A percentile compares a stretch with the other conserved stretches of the same genome.
Evolutionary conservation across 1,284 basidiomycete species (phyloP).

Genomic region (Porogramme epimiltina): DNA sequence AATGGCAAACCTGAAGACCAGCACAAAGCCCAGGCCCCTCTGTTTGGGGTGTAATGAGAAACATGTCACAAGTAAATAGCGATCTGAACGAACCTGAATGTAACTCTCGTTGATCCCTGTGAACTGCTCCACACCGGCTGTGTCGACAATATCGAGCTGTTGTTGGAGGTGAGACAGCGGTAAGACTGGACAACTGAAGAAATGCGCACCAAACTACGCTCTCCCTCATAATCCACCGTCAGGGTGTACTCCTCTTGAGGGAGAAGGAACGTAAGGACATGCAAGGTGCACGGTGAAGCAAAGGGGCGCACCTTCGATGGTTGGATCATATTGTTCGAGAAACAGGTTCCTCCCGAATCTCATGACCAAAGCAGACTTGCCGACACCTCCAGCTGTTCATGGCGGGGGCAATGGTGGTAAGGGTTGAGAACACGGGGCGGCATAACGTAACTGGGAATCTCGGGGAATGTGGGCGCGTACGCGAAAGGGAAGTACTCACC

Average conservation of each 20-base stretch:
- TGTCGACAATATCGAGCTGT: slow-evolving; percentile 86
- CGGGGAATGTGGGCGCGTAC: slow-evolving; percentile 5
- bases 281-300: not conserved
- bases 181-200: not conserved
- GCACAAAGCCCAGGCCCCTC: slow-evolving; percentile 77
- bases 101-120: slow-evolving; percentile 78
- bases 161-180: slow-evolving; percentile 1
- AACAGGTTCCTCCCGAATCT: slow-evolving; percentile 77
- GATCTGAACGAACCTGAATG: slow-evolving; percentile 56
- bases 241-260: slow-evolving; percentile 69
- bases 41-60: slow-evolving; percentile 28
- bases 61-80: not conserved
- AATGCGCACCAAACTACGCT: slow-evolving; percentile 37
- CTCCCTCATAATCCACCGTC: slow-evolving; percentile 54
- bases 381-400: slow-evolving; percentile 73
- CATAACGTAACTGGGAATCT: too few relatives aligned
- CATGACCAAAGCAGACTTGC: slow-evolving; percentile 76
- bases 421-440: too few relatives aligned
- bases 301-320: slow-evolving; percentile 67
- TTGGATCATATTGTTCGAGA: slow-evolving; percentile 79
- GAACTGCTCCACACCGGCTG: slow-evolving; percentile 89
- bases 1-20: slow-evolving; percentile 72
- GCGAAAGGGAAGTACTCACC: slow-evolving; percentile 45
- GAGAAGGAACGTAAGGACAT: slow-evolving; percentile 15
- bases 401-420: too few relatives aligned